Evolutionary conservation across 2,329 filamentous ascomycete genomes (phyloP), one percentile per base, ranked within the genome.

Genomic region (Aspergillus ochraceoroseus): DNA sequence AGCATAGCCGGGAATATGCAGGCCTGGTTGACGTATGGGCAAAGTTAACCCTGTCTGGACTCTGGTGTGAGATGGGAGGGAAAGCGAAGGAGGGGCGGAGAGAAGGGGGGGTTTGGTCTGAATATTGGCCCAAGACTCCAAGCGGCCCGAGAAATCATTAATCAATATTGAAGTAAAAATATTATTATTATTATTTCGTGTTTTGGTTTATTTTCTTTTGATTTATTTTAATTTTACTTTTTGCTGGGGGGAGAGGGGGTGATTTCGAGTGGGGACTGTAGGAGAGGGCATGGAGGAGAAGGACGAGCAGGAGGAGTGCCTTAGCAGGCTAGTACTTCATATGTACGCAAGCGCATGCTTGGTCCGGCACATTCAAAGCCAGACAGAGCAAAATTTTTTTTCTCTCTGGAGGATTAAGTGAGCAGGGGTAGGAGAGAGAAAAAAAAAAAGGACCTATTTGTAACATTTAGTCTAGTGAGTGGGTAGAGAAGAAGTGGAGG

Each of bases 381-480:
- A 32, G 37, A 36, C 37, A 47, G 38, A 14, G 18, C 43, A 40
- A 32, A 31, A 14, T 30, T 31, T 26, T 29, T 31, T 32, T 25
- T 34, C 37, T 37, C 18, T 43, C 20, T 43, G 38, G 33, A 25
- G 18, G 23, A 35, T 35, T 35, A 32, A 34, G 22, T 7, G 27
- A 30, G 32, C n/a, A 11, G 33, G 32, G 34, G 32, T 20, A 40
- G 36, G 47, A 40, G 42, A 37, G 35, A 36, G 18, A n/a, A n/a
- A n/a, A n/a, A n/a, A n/a, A n/a, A n/a, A n/a, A n/a, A 43, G 30
- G 20, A 22, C 20, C 20, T 22, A 22, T 22, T 22, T 47, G 44
- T 39, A 51, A 47, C 44, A 43, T 42, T 47, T 44, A 46, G 41
- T 42, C 45, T 44, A 46, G 51, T 51, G 51, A 46, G 44, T 47